Evolutionary conservation across 805 yeast species (phyloP), one percentile per base, ranked within the genome.

Genomic region (Saccharomycopsis sp.): DNA sequence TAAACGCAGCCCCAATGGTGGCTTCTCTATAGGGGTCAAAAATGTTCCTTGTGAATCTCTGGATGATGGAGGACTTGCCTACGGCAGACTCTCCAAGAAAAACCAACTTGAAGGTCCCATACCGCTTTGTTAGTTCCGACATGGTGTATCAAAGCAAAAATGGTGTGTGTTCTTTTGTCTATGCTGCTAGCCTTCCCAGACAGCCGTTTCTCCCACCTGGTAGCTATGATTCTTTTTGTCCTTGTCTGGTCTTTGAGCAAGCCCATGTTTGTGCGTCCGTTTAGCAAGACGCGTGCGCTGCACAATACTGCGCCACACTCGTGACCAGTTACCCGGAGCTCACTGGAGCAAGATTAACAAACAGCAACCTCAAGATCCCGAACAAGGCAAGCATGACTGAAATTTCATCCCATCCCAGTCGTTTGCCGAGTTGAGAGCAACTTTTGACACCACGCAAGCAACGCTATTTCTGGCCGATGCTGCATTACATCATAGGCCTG

Each of bases 1-100:
- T 79, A 71, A 92, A 94, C 0, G 98, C 99, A 2, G 99, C 99
- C n/a, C 99, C 99, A 57, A 94, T 94, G 1, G 99, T 94, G 50
- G 96, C 88, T 64, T 95, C 89, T 59, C 92, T 81, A 63, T 82
- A 81, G 34, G 82, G 85, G 63, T 89, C 94, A 68, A 92, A 94
- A 0, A 82, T 72, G 64, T 83, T 79, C 61, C 74, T 75, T 48
- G 81, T 61, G 24, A 60, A 62, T 37, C 64, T 73, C 65, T 76
- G 79, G 21, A 76, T 79, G 48, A 77, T 76, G 21, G 80, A 75
- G n/a, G 79, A 75, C 56, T 77, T 77, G 23, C 81, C 81, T 18
- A 77, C 81, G 23, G 81, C 80, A 51, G 77, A 73, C 64, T 77
- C 81, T 12, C 81, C 81, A 48, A 77, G 68, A 56, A 77, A 77